These are phyloP conservation scores for Alopecurus myosuroides DNA, from an alignment of 176 grass and related monocot genomes.

Conservation along the genomic window DNA sequence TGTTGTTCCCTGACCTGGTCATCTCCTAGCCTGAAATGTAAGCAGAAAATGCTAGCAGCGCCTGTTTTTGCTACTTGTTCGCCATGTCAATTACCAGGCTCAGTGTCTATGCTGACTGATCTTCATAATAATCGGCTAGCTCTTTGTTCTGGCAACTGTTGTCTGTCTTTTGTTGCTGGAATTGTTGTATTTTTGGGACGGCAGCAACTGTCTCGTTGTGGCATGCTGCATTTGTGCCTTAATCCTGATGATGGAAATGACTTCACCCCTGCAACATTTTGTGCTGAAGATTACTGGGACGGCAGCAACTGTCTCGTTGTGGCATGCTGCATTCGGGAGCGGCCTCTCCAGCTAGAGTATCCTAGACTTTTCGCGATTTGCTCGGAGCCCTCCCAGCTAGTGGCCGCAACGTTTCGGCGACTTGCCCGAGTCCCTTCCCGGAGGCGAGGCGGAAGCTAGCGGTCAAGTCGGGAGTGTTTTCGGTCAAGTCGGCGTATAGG, in stretches of 20 bases:
- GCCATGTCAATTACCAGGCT: background rate
- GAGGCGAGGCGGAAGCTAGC: no score
- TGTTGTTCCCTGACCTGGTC: slow-evolving; percentile 5
- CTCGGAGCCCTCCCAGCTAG: no score
- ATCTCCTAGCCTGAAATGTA: background rate
- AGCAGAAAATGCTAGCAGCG: background rate
- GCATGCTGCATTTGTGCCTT: background rate
- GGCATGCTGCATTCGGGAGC: background rate
- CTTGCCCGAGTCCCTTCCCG: no score
- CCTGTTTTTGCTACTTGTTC: background rate
- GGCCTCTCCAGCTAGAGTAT: no score
- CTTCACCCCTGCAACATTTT: background rate
- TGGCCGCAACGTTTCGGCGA: no score
- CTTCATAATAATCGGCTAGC: background rate
- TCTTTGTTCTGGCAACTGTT: background rate
- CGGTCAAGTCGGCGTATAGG: no score
- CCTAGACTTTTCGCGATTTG: no score
- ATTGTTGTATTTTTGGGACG: background rate
- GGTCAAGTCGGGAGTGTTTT: no score
- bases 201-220: background rate
- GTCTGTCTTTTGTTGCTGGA: background rate
- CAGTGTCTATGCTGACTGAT: background rate
- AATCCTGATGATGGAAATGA: background rate
- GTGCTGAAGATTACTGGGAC: background rate
- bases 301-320: background rate